Base-by-base conservation (phyloP, 768 basidiomycete species). In the Lactarius pseudohatsudake region DNA sequence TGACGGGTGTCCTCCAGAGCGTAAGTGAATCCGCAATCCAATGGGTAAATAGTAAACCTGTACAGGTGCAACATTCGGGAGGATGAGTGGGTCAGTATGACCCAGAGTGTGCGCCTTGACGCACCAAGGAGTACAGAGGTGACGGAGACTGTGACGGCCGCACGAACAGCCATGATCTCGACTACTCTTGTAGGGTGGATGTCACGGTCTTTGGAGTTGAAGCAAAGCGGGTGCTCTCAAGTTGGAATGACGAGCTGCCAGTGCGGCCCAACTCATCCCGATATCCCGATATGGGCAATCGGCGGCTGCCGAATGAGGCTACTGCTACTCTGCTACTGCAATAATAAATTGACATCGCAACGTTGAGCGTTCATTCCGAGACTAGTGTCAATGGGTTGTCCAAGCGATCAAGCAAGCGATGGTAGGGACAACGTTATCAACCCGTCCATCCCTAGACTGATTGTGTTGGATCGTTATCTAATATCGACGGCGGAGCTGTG, bases 21-120 rank as follows among this genome's bases (percentile, higher is more conserved):
- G 92, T 94, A 60, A 92, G 79, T 1, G 91, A 93, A 80, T 94
- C 92, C n/a, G 92, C 92, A 68, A 92, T 93, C 92, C 92, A 94
- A 74, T 94, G 89, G 41, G 91, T 93, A 75, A 92, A 92, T 5
- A 94, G 81, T 56, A 89, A 79, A 59, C 92, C 92, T 93, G 75
- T 54, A 16, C 20, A 18, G 43, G 54, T 34, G 22, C 59, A 20
- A 22, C 61, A n/a, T 61, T 57, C 59, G 55, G 64, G 59, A 40
- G 43, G 28, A 30, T 28, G 47, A 30, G 68, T 64, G 53, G 67
- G 9, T 22, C 57, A 58, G 41, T 8, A 30, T 34, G 34, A 22
- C n/a, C 6, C 36, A 40, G 5, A 7, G 28, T 7, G 38, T 47
- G 34, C 32, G 34, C 26, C 50, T 26, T 28, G 30, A 76, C 81